Conservation (phyloP, 441 rosid genomes). For the Eruca vesicaria region DNA sequence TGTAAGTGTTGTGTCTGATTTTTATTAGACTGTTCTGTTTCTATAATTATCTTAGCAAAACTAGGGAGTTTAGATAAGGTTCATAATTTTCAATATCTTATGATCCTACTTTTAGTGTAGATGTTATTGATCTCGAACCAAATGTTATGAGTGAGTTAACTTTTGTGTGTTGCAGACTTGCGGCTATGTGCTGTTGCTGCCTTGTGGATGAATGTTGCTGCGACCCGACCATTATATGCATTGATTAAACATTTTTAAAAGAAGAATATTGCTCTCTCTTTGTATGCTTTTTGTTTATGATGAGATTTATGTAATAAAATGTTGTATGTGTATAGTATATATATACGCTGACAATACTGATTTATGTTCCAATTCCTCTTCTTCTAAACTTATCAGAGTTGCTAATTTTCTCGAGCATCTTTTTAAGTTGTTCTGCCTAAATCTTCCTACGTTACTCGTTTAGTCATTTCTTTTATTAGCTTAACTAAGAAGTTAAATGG, state of each 20-base stretch:
- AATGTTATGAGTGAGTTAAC: too few species aligned
- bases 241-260: slow-evolving; percentile 17
- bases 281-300: background rate
- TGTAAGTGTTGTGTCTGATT: slow-evolving; percentile 37
- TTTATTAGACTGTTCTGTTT: background rate
- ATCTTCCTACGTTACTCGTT: background rate
- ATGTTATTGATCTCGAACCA: background rate
- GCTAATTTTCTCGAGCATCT: background rate
- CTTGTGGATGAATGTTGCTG: slow-evolving; percentile 63
- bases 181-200: slow-evolving; percentile 68
- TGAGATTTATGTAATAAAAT: slow-evolving; percentile 4
- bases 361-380: background rate
- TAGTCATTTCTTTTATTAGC: too few species aligned
- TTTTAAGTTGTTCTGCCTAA: background rate
- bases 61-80: background rate
- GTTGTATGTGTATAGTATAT: background rate
- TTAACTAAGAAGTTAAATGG: background rate
- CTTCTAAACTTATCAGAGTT: background rate
- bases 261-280: background rate
- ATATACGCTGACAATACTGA: background rate
- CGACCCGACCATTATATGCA: slow-evolving; percentile 47
- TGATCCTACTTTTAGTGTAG: background rate
- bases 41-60: background rate
- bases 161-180: slow-evolving; percentile 46
- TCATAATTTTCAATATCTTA: background rate